Percentiles rank a stretch among this genome's conserved stretches.
Conservation (phyloP, 768 basidiomycete species). For the Podaxis rugospora region DNA sequence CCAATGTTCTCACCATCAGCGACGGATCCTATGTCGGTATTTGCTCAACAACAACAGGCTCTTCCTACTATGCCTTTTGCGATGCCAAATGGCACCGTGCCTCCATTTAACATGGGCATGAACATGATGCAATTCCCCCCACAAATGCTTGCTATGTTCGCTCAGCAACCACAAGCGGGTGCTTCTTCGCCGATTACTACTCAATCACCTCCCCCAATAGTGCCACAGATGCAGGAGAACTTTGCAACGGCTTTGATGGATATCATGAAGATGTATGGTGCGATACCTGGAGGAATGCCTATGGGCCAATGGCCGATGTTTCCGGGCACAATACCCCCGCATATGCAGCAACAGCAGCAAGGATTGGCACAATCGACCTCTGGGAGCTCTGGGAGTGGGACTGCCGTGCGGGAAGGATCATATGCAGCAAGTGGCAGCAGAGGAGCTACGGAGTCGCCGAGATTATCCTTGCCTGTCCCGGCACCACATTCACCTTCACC, state of each 20-base stretch:
- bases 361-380: not conserved
- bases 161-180: constrained; percentile 8
- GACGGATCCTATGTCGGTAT: not conserved
- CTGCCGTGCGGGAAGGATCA: not conserved
- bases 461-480: not conserved
- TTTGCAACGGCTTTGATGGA: constrained; percentile 6
- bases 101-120: constrained; percentile 10
- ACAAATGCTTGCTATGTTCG: constrained; percentile 7
- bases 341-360: constrained; percentile 6
- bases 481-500: not conserved
- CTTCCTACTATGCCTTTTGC: not conserved
- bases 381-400: constrained; percentile 7
- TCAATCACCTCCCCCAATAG: not conserved
- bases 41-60: constrained; percentile 6
- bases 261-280: constrained; percentile 13
- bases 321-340: constrained; percentile 11
- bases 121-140: constrained; percentile 8
- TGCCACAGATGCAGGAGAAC: constrained; percentile 9
- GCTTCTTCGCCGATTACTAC: not conserved
- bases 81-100: not conserved
- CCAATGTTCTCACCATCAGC: not conserved
- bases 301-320: constrained; percentile 11
- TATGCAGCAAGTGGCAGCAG: not conserved
- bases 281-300: constrained; percentile 7
- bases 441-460: constrained; percentile 4